phyloP scores from a whole-genome alignment of 495 filamentous ascomycete species.

The Penicillium malachiteum region DNA sequence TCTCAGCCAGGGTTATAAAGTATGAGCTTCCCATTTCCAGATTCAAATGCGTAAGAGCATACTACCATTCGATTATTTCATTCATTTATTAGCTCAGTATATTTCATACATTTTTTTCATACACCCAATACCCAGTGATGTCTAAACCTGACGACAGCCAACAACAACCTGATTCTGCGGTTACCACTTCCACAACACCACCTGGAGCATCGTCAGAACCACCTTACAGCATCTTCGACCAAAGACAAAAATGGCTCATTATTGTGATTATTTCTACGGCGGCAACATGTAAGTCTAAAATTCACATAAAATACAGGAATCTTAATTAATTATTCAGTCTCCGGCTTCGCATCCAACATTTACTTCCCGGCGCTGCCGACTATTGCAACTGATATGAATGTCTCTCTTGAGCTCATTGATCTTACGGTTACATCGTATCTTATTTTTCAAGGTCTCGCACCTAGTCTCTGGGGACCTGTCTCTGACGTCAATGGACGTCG shows the following conservation, averaged over 20 bases:
- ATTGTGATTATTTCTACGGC: slow-evolving; percentile 46
- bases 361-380: slow-evolving; percentile 52
- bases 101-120: neutral
- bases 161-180: neutral
- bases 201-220: neutral
- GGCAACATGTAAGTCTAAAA: slow-evolving; percentile 40
- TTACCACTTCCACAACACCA: neutral
- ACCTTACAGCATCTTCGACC: slow-evolving; percentile 26
- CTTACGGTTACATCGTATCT: slow-evolving; percentile 54
- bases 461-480: slow-evolving; percentile 50
- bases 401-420: slow-evolving; percentile 46
- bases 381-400: slow-evolving; percentile 41
- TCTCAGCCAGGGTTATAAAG: neutral
- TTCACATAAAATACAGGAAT: neutral
- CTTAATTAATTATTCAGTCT: slow-evolving; percentile 33
- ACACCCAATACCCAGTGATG: neutral
- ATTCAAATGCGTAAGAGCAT: neutral
- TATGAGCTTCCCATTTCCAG: neutral
- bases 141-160: neutral
- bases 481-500: slow-evolving; percentile 51
- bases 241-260: slow-evolving; percentile 46
- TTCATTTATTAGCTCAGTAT: neutral
- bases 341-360: slow-evolving; percentile 54
- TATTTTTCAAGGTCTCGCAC: slow-evolving; percentile 51
- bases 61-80: neutral